A percentile compares a stretch with the other conserved stretches of the same genome.
Evolutionary conservation across 257 asterid genomes (phyloP).

Genomic region (Lithospermum erythrorhizon): DNA sequence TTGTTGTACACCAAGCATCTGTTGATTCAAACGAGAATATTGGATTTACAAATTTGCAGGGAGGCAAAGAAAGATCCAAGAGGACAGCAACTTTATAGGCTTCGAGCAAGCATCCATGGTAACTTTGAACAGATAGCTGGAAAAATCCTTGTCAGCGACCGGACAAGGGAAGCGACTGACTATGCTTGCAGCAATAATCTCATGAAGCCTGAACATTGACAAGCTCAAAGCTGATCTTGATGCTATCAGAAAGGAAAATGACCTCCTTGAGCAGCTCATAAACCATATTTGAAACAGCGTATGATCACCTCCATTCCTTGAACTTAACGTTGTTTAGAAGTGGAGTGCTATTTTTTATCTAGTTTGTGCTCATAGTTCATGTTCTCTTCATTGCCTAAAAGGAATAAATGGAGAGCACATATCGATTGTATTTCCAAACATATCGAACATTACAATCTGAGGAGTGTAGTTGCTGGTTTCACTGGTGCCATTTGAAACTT

Average conservation of each 20-base stretch:
- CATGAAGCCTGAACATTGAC: conserved; percentile 44
- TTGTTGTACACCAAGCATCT: too few species aligned
- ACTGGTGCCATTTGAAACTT: too few species aligned
- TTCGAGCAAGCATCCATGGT: conserved; percentile 50
- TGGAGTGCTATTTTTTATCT: not conserved
- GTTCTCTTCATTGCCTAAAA: not conserved
- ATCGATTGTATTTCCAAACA: not conserved
- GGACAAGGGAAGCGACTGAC: conserved; percentile 52
- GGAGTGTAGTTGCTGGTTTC: not conserved
- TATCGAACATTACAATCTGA: not conserved
- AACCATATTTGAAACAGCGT: conserved; percentile 8
- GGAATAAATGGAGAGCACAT: not conserved
- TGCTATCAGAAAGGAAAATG: conserved; percentile 56
- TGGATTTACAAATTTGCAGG: conserved; percentile 21
- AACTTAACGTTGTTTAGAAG: not conserved
- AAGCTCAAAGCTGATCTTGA: conserved; percentile 61
- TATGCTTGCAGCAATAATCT: conserved; percentile 38
- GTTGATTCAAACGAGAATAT: not conserved
- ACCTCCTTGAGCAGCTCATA: conserved; percentile 37
- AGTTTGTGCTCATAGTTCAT: not conserved
- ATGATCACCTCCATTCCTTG: not conserved
- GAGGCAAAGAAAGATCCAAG: conserved; percentile 65
- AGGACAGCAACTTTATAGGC: conserved; percentile 56
- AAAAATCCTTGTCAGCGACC: conserved; percentile 42
- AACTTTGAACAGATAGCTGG: conserved; percentile 61